Evolutionary conservation across 352 stramenopile genomes (phyloP).

Genomic region (Pythium periplocum): DNA sequence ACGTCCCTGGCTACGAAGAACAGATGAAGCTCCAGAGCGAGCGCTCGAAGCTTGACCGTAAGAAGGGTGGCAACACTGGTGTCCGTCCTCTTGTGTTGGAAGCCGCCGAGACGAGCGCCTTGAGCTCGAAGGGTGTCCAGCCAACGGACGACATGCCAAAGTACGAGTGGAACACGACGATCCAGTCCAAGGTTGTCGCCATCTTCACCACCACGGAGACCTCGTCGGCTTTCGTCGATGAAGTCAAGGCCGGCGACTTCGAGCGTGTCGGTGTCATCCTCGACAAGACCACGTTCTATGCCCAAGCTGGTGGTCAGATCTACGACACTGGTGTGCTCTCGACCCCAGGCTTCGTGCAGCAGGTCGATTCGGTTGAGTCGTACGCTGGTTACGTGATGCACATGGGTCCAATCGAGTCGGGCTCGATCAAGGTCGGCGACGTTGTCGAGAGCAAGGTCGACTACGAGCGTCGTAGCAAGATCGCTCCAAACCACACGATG

Average conservation of each 20-base stretch:
- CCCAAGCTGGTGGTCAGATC: constrained; percentile 96
- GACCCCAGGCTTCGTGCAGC: constrained; percentile 33
- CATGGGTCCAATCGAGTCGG: constrained; percentile 73
- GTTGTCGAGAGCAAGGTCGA: constrained; percentile 90
- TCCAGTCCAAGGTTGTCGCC: constrained; percentile 84
- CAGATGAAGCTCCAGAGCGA: constrained; percentile 91
- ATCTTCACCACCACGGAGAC: constrained; percentile 92
- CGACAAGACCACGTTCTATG: constrained; percentile 97
- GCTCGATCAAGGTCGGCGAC: constrained; percentile 83
- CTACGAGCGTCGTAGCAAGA: constrained; percentile 88
- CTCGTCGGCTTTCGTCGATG: constrained; percentile 79
- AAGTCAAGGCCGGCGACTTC: constrained; percentile 69
- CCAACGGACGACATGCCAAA: constrained; percentile 93
- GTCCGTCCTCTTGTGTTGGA: constrained; percentile 89
- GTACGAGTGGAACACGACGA: constrained; percentile 90
- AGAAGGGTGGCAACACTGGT: constrained; percentile 73
- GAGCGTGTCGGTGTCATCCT: constrained; percentile 94
- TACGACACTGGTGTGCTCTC: constrained; percentile 90
- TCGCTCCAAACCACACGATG: constrained; percentile 99
- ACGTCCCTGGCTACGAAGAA: constrained; percentile 92
- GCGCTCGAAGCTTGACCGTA: constrained; percentile 84
- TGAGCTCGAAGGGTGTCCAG: constrained; percentile 77
- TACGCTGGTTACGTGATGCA: constrained; percentile 97
- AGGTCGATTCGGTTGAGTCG: constrained; percentile 91
- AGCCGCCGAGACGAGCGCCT: constrained; percentile 90